Evolutionary conservation across 78 protist species (phyloP).

Genomic region (Chrysochromulina tobinii): DNA sequence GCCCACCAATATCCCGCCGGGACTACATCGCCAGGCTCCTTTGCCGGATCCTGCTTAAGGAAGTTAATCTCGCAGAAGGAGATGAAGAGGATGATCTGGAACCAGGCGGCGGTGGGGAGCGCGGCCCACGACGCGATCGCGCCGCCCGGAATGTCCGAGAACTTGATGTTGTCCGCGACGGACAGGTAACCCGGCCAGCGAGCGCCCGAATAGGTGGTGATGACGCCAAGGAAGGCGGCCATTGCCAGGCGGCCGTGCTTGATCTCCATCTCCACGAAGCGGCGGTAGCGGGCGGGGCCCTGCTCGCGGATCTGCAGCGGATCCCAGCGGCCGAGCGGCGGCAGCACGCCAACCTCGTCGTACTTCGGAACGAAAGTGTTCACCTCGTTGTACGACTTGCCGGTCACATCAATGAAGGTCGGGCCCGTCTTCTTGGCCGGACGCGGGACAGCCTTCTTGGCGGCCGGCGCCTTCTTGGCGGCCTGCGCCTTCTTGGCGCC

Average conservation of each 20-base stretch:
- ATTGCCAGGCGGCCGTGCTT: conserved; percentile 18
- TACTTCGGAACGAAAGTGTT: background rate
- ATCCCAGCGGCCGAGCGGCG: conserved; percentile 25
- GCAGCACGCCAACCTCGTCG: conserved; percentile 15
- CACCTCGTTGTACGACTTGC: background rate
- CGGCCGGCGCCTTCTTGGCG: too few relatives aligned
- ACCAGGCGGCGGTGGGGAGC: background rate
- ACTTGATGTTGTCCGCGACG: background rate
- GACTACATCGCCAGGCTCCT: background rate
- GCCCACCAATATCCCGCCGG: background rate
- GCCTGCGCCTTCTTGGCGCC: too few relatives aligned
- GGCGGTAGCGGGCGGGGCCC: conserved; percentile 9
- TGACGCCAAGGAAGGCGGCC: conserved; percentile 11
- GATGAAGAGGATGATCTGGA: conserved; percentile 14
- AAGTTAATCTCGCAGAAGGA: background rate
- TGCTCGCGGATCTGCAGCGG: background rate
- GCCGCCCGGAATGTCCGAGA: background rate
- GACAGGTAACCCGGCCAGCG: conserved; percentile 24
- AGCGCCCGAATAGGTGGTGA: conserved; percentile 5
- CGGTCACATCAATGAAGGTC: background rate
- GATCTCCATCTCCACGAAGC: conserved; percentile 28
- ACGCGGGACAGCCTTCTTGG: too few relatives aligned
- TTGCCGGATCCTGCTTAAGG: background rate
- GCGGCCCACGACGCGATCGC: conserved; percentile 3
- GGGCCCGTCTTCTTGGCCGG: too few relatives aligned